Evolutionary conservation across 176 grass and related monocot genomes (phyloP).

Genomic region (Themeda triandra): DNA sequence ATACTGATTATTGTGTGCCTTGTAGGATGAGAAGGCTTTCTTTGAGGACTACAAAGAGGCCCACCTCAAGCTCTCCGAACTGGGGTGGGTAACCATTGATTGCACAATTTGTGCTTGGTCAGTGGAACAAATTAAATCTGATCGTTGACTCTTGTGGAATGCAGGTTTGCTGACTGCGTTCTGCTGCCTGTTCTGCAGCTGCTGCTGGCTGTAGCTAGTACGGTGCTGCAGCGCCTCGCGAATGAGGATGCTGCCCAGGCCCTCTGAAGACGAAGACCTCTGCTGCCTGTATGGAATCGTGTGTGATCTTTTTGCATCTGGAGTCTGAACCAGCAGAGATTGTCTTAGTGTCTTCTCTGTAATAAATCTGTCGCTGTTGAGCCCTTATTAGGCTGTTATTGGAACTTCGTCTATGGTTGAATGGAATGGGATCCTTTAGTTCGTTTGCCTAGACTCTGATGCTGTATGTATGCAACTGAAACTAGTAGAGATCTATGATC

Average conservation of each 20-base stretch:
- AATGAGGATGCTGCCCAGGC: too few species aligned
- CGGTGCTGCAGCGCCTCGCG: too few species aligned
- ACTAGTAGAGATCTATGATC: neutral
- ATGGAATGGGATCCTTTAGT: too few species aligned
- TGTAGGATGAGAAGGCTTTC: slow-evolving; percentile 90
- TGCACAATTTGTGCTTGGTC: neutral
- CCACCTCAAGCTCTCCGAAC: slow-evolving; percentile 86
- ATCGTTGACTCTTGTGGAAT: neutral
- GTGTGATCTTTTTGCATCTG: slow-evolving; percentile 26
- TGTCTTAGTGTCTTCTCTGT: slow-evolving; percentile 10
- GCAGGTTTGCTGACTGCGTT: slow-evolving; percentile 71
- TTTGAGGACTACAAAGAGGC: slow-evolving; percentile 81
- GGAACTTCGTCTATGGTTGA: too few species aligned
- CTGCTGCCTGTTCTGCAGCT: too few species aligned
- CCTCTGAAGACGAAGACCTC: too few species aligned
- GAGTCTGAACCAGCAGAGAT: slow-evolving; percentile 26
- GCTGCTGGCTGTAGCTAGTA: too few species aligned
- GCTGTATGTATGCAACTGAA: slow-evolving; percentile 15
- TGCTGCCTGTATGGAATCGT: neutral
- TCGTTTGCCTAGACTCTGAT: too few species aligned
- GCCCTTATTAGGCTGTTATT: neutral
- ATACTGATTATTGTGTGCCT: neutral
- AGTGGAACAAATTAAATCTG: neutral
- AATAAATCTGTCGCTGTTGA: slow-evolving; percentile 33
- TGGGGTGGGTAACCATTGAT: slow-evolving; percentile 39